Evolutionary conservation across 345 rosid genomes (phyloP).

Genomic region (Populus simonii): DNA sequence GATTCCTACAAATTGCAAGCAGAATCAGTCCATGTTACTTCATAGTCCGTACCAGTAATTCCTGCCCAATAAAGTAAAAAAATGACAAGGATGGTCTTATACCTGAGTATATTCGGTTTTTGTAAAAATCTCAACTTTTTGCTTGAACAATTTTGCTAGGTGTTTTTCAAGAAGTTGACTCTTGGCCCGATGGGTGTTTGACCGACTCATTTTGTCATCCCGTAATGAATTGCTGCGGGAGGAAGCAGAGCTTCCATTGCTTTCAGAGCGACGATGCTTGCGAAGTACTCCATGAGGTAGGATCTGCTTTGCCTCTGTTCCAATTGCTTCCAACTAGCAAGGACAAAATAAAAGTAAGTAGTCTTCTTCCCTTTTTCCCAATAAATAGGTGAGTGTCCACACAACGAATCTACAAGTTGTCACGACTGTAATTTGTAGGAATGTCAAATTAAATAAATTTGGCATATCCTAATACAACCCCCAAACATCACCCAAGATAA

Average conservation of each 20-base stretch:
- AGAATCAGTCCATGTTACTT: constrained; percentile 15
- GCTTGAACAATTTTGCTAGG: constrained; percentile 96
- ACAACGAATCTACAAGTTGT: background rate
- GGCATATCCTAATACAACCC: background rate
- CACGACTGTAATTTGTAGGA: background rate
- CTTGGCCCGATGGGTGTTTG: constrained; percentile 77
- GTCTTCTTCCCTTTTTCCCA: background rate
- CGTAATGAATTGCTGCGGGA: constrained; percentile 81
- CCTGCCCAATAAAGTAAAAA: constrained; percentile 4
- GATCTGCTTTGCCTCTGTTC: constrained; percentile 77
- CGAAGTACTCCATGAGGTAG: constrained; percentile 72
- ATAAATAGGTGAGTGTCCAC: background rate
- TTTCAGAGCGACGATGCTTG: constrained; percentile 81
- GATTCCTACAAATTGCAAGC: constrained; percentile 68
- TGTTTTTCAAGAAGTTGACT: constrained; percentile 98
- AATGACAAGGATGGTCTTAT: constrained; percentile 2
- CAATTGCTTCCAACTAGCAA: constrained; percentile 63
- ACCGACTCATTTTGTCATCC: constrained; percentile 65
- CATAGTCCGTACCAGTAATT: constrained; percentile 1
- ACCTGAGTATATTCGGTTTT: constrained; percentile 97
- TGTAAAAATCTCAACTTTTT: constrained; percentile 94
- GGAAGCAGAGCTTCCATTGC: constrained; percentile 90
- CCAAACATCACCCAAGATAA: background rate
- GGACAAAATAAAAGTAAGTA: constrained; percentile 10
- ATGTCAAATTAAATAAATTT: background rate